These are phyloP conservation scores for Waitea zeae DNA, from an alignment of 1,284 basidiomycete genomes.

Conservation along the genomic window DNA sequence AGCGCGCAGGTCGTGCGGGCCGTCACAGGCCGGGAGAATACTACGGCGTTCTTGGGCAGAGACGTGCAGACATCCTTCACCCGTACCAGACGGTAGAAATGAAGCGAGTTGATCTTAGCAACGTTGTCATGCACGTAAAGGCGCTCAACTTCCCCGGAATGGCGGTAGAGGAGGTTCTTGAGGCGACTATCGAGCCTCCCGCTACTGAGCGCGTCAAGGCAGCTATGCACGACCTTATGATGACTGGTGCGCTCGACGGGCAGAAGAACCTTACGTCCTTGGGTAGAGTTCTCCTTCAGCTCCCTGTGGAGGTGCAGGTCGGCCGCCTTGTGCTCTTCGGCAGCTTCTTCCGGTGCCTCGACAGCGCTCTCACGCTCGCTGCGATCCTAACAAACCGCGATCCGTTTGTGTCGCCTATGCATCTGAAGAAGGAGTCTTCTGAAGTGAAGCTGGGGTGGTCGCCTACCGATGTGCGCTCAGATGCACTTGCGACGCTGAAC, in stretches of 20 bases:
- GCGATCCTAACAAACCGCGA: conserved; percentile 84
- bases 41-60: conserved; percentile 66
- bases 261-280: conserved; percentile 73
- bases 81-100: conserved; percentile 91
- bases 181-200: conserved; percentile 83
- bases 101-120: conserved; percentile 84
- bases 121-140: conserved; percentile 94
- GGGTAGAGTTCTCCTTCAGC: conserved; percentile 75
- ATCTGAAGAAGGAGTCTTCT: conserved; percentile 44
- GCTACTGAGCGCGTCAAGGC: conserved; percentile 59
- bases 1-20: conserved; percentile 87
- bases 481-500: conserved; percentile 64
- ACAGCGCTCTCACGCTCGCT: conserved; percentile 79
- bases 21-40: conserved; percentile 88
- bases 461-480: conserved; percentile 68
- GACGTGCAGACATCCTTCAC: conserved; percentile 46
- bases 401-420: conserved; percentile 76
- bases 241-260: conserved; percentile 78
- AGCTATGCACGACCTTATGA: conserved; percentile 69
- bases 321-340: conserved; percentile 85
- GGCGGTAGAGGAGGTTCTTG: conserved; percentile 78
- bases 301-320: conserved; percentile 83
- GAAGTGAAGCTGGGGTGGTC: conserved; percentile 73
- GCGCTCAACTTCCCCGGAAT: conserved; percentile 87
- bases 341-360: conserved; percentile 87